Evolutionary conservation across 805 yeast genomes (phyloP).

Genomic region (Cyberlindnera petersonii): DNA sequence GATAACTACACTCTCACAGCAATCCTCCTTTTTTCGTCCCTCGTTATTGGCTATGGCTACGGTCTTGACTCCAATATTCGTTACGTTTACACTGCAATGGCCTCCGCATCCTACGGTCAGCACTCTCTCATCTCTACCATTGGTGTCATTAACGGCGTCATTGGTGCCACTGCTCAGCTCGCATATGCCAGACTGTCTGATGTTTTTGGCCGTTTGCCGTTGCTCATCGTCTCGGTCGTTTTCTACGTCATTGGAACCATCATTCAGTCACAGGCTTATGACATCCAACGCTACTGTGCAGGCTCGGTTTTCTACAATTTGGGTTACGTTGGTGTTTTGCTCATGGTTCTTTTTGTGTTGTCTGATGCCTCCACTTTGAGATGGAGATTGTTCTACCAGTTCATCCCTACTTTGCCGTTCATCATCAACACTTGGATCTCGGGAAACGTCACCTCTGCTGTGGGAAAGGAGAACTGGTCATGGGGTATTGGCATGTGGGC

Average conservation of each 20-base stretch:
- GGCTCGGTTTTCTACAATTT: constrained; percentile 54
- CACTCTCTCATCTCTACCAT: constrained; percentile 60
- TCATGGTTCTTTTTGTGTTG: constrained; percentile 52
- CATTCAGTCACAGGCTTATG: constrained; percentile 56
- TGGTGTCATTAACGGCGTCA: constrained; percentile 52
- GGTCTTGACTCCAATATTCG: constrained; percentile 51
- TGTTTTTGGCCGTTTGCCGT: constrained; percentile 57
- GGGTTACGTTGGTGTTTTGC: constrained; percentile 63
- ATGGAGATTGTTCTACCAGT: constrained; percentile 65
- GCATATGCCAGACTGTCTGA: constrained; percentile 62
- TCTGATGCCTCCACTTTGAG: constrained; percentile 67
- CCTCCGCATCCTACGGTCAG: constrained; percentile 47
- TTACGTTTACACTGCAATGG: constrained; percentile 47
- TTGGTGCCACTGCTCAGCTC: constrained; percentile 65
- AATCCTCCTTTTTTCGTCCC: constrained; percentile 40
- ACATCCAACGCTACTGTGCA: constrained; percentile 56
- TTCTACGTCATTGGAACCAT: constrained; percentile 62
- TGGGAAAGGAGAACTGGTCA: constrained; percentile 42
- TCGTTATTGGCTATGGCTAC: constrained; percentile 50
- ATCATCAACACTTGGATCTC: constrained; percentile 79
- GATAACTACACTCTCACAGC: constrained; percentile 31
- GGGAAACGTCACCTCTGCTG: constrained; percentile 49
- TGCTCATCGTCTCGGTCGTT: constrained; percentile 44
- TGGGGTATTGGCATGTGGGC: constrained; percentile 86
- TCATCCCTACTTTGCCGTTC: constrained; percentile 66